These are phyloP conservation scores for Scheffersomyces cryptocercus DNA, from an alignment of 1,139 yeast genomes.

Conservation along the genomic window DNA sequence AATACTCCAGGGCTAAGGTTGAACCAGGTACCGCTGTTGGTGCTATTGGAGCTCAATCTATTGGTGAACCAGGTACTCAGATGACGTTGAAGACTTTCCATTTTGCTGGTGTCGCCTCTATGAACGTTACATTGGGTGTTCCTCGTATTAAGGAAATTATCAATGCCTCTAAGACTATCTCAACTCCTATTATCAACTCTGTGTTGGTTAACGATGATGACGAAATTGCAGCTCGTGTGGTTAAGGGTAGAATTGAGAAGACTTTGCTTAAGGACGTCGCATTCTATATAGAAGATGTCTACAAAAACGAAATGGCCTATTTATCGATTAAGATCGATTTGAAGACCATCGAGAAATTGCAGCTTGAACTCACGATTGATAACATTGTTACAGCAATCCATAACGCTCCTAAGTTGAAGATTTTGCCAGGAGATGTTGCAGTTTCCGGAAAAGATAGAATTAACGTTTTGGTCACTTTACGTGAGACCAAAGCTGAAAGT, in stretches of 20 bases:
- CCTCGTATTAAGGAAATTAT: conserved; percentile 99
- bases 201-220: conserved; percentile 90
- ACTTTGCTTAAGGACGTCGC: conserved; percentile 86
- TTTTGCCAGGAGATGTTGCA: conserved; percentile 69
- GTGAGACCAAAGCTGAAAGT: conserved; percentile 51
- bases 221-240: conserved; percentile 98
- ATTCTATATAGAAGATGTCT: conserved; percentile 89
- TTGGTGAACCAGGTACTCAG: conserved; percentile 99
- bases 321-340: conserved; percentile 81
- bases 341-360: conserved; percentile 83
- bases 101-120: conserved; percentile 99
- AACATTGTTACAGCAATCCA: conserved; percentile 84
- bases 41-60: conserved; percentile 98
- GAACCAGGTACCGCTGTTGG: conserved; percentile 99
- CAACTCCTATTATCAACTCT: conserved; percentile 96
- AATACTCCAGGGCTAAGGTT: conserved; percentile 87
- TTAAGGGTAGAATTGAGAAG: conserved; percentile 95
- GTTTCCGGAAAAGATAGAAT: conserved; percentile 68
- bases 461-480: conserved; percentile 66
- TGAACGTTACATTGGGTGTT: conserved; percentile 98
- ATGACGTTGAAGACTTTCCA: conserved; percentile 99
- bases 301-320: conserved; percentile 75
- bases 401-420: conserved; percentile 86
- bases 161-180: conserved; percentile 92
- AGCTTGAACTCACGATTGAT: conserved; percentile 81